phyloP scores from a whole-genome alignment of 768 basidiomycete species.

The Boletus rubroflammeus region DNA sequence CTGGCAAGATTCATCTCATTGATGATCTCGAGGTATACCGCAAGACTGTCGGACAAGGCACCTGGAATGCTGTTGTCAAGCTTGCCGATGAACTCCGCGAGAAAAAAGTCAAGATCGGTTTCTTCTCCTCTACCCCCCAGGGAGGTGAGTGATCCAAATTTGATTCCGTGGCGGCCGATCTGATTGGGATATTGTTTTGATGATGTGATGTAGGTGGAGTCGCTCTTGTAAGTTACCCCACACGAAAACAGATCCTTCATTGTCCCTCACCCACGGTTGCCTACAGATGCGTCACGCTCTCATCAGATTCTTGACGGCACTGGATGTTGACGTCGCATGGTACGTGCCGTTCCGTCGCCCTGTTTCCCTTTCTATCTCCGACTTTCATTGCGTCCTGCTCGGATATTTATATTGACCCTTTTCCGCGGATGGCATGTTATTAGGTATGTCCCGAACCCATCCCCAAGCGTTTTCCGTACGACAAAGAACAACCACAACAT shows the following conservation, averaged over 20 bases:
- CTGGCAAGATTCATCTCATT: slow-evolving; percentile 79
- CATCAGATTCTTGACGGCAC: slow-evolving; percentile 74
- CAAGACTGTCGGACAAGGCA: slow-evolving; percentile 65
- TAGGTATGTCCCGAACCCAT: slow-evolving; percentile 87
- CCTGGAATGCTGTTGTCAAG: slow-evolving; percentile 80
- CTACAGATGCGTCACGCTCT: slow-evolving; percentile 88
- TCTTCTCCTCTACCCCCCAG: slow-evolving; percentile 95
- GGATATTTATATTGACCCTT: slow-evolving; percentile 5
- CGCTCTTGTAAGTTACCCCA: slow-evolving; percentile 63
- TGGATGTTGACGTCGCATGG: slow-evolving; percentile 85
- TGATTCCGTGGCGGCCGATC: slow-evolving; percentile 4
- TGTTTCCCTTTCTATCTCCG: slow-evolving; percentile 3
- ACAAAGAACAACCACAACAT: slow-evolving; percentile 97
- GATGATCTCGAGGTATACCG: slow-evolving; percentile 79
- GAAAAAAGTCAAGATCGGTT: slow-evolving; percentile 85
- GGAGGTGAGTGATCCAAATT: slow-evolving; percentile 54
- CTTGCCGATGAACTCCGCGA: slow-evolving; percentile 82
- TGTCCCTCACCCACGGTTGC: slow-evolving; percentile 17
- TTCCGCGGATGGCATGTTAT: slow-evolving; percentile 20
- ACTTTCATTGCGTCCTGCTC: not conserved
- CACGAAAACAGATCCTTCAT: slow-evolving; percentile 12
- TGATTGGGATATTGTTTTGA: slow-evolving; percentile 21
- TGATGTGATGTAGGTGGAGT: slow-evolving; percentile 67
- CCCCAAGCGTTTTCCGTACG: slow-evolving; percentile 86
- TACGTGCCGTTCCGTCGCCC: slow-evolving; percentile 37